A percentile compares a stretch with the other conserved stretches of the same genome.
These are phyloP conservation scores for Penicillium olsonii DNA, from an alignment of 2,329 filamentous ascomycete species.

Conservation along the genomic window DNA sequence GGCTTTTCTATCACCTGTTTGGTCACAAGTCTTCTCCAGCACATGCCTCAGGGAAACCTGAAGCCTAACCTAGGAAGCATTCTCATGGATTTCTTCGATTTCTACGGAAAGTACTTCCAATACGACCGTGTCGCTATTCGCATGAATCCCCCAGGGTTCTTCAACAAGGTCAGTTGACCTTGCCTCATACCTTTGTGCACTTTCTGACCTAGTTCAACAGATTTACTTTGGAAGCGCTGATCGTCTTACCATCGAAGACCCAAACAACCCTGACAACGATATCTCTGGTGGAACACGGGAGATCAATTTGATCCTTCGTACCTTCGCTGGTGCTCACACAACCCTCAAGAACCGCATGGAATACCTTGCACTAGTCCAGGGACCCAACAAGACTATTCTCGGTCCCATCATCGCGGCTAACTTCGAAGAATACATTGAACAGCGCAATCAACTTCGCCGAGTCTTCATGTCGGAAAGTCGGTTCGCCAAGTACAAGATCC, in stretches of 20 bases:
- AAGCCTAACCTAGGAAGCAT: constrained; percentile 75
- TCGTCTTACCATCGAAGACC: constrained; percentile 86
- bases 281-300: constrained; percentile 83
- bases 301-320: constrained; percentile 65
- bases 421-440: constrained; percentile 71
- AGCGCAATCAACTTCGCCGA: constrained; percentile 64
- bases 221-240: constrained; percentile 58
- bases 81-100: constrained; percentile 82
- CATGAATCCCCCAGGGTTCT: constrained; percentile 71
- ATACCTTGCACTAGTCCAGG: constrained; percentile 21
- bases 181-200: not conserved
- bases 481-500: constrained; percentile 34
- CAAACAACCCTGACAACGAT: constrained; percentile 81
- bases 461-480: constrained; percentile 49
- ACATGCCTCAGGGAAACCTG: constrained; percentile 70
- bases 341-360: constrained; percentile 61
- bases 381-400: constrained; percentile 60
- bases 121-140: constrained; percentile 70
- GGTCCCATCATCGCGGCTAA: constrained; percentile 73
- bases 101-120: constrained; percentile 84
- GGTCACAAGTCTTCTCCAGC: constrained; percentile 82
- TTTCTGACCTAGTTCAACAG: constrained; percentile 36
- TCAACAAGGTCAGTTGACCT: constrained; percentile 65
- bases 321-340: constrained; percentile 67
- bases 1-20: constrained; percentile 94